phyloP scores from a whole-genome alignment of 2,329 filamentous ascomycete genomes.

The Calonectria multiphialidica region DNA sequence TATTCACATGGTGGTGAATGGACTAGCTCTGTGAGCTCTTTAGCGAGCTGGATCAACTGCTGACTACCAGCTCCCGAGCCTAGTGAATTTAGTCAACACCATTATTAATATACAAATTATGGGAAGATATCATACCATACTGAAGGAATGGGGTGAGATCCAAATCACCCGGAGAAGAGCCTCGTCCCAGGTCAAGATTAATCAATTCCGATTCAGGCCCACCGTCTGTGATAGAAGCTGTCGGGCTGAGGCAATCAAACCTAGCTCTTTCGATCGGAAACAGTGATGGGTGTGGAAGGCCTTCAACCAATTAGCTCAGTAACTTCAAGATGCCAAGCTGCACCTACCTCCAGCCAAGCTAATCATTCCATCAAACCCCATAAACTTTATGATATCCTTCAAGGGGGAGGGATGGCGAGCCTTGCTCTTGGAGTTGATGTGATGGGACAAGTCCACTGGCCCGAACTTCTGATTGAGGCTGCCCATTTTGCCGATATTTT shows the following conservation, averaged over 20 bases:
- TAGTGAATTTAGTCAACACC: neutral
- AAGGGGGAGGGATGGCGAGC: constrained; percentile 46
- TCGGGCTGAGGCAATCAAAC: constrained; percentile 25
- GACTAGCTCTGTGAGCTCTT: constrained; percentile 36
- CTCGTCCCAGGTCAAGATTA: constrained; percentile 15
- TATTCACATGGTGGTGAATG: constrained; percentile 37
- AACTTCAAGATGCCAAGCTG: neutral
- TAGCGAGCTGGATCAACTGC: constrained; percentile 26
- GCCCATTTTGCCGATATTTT: constrained; percentile 9
- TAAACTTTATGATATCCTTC: constrained; percentile 50
- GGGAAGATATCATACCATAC: constrained; percentile 20
- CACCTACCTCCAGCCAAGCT: constrained; percentile 45
- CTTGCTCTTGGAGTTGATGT: constrained; percentile 45
- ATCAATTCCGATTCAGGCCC: neutral
- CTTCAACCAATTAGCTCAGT: constrained; percentile 21
- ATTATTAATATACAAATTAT: no score
- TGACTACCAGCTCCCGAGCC: constrained; percentile 34
- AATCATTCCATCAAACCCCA: constrained; percentile 49
- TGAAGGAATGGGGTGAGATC: constrained; percentile 35
- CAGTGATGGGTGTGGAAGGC: constrained; percentile 45
- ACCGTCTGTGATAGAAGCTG: neutral
- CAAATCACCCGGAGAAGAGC: constrained; percentile 16
- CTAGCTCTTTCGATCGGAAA: constrained; percentile 39
- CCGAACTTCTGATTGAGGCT: neutral
- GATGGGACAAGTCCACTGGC: constrained; percentile 44